Base-by-base conservation (phyloP, 2,329 filamentous ascomycete genomes). In the Akanthomyces dipterigenus region DNA sequence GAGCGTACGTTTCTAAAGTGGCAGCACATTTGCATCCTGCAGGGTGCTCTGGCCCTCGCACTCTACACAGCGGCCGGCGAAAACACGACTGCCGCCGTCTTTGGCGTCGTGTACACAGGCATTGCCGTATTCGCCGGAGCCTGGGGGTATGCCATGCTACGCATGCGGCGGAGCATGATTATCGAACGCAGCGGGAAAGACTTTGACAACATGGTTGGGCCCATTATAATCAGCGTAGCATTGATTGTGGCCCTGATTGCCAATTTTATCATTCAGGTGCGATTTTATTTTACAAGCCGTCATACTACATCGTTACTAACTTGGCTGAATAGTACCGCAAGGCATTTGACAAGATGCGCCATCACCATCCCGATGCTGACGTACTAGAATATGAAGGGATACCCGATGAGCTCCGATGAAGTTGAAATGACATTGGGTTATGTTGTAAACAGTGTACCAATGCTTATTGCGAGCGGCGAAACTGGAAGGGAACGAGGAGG, bases 1-100 rank as follows among this genome's bases (percentile, higher is more conserved):
- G 93, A 99, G 77, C 88, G 95, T 64, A 99, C 95, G 0, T 99
- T 97, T 72, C 88, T 99, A 75, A 98, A 97, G 75, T 99, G 95
- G 95, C 91, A 98, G 78, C 93, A 98, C 73, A 92, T 99, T 69
- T 88, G 87, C 64, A 86, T 99, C 54, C 81, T 99, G 16, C 86
- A 99, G 26, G 93, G 92, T 42, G 87, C 88, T 24, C 77, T 99
- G 34, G 90, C 91, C 0, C 78, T 99, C 14, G 90, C 88, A 24
- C 78, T 99, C 31, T 97, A 93, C 77, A 93, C 96, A 67, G 91
- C 93, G 0, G 93, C 93, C 0, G 90, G 90, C 7, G 79, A 87
- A 67, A 91, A 96, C 73, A 79, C 80, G n/a, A 74, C 96, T 36
- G 92, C 91, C 0, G 83, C 90, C 67, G 78, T 80, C 42, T 85